phyloP scores from a whole-genome alignment of 73 alveolate species.

The Paramecium biaurelia region DNA sequence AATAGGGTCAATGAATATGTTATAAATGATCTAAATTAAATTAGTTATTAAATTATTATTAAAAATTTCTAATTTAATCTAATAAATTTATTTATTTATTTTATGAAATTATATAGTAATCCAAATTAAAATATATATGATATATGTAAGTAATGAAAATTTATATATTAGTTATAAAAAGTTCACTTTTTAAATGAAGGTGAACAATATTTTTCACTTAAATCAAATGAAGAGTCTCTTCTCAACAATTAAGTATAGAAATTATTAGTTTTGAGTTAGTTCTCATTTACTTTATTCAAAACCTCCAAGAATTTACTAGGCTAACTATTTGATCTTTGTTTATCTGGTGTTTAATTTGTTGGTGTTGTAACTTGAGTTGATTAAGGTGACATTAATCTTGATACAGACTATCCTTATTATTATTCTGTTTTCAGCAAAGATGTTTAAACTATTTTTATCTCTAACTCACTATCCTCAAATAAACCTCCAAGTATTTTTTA shows the following conservation, averaged over 20 bases:
- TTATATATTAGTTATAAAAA: neutral
- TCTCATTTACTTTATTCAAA: constrained; percentile 42
- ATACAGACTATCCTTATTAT: neutral
- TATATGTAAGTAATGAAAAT: neutral
- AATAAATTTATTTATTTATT: too few species aligned
- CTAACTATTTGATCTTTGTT: constrained; percentile 28
- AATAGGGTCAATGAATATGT: neutral
- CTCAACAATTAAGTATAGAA: neutral
- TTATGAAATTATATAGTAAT: neutral
- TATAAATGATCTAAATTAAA: too few species aligned
- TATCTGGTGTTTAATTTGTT: constrained; percentile 46
- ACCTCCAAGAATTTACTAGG: constrained; percentile 25
- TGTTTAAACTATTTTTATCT: constrained; percentile 12
- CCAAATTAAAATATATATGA: neutral
- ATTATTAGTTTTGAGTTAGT: constrained; percentile 8
- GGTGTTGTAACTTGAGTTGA: constrained; percentile 39
- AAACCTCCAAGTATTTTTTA: constrained; percentile 15
- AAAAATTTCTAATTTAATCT: too few species aligned
- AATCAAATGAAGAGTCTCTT: constrained; percentile 19
- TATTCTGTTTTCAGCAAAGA: neutral
- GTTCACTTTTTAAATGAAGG: constrained; percentile 18
- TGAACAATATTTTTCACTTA: constrained; percentile 35
- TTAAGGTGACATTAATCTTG: constrained; percentile 13
- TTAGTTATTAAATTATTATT: too few species aligned
- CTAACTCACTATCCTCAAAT: constrained; percentile 18